A percentile compares a stretch with the other conserved stretches of the same genome.
Conservation (phyloP, 1,139 yeast genomes). For the Saccharomyces pastorianus region DNA sequence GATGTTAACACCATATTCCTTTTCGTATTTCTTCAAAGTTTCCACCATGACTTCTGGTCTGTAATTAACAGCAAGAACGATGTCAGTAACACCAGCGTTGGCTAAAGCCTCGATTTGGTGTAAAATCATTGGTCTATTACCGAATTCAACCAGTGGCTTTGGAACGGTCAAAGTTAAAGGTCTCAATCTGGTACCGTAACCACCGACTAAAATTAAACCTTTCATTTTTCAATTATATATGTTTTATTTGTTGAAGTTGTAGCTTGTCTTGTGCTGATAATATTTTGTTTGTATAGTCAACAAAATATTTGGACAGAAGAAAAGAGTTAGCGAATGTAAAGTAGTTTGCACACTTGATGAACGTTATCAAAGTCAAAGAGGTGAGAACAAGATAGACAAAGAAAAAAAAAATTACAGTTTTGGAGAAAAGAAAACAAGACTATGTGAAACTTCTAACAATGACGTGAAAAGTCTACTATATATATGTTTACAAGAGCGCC, state of each 20-base stretch:
- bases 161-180: slow-evolving; percentile 95
- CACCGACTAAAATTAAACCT: slow-evolving; percentile 98
- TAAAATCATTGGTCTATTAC: slow-evolving; percentile 93
- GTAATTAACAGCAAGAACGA: slow-evolving; percentile 97
- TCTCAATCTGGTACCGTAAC: slow-evolving; percentile 99
- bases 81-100: slow-evolving; percentile 97
- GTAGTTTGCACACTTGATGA: background rate
- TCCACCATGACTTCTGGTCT: slow-evolving; percentile 99
- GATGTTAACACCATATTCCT: slow-evolving; percentile 87
- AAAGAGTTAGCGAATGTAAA: background rate
- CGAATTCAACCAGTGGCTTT: slow-evolving; percentile 97
- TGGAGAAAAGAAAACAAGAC: background rate
- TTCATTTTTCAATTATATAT: slow-evolving; percentile 48
- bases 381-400: background rate
- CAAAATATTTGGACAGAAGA: background rate
- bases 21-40: slow-evolving; percentile 87
- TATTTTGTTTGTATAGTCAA: background rate
- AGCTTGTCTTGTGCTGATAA: background rate
- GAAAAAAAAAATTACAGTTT: background rate
- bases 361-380: slow-evolving; percentile 9
- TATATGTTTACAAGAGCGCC: background rate
- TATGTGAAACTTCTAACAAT: background rate
- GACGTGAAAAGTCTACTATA: slow-evolving; percentile 1
- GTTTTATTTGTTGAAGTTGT: background rate
- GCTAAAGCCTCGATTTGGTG: slow-evolving; percentile 98